Evolutionary conservation across 331 rosid species (phyloP), one percentile per base, ranked within the genome.

Genomic region (Phaseolus coccineus): DNA sequence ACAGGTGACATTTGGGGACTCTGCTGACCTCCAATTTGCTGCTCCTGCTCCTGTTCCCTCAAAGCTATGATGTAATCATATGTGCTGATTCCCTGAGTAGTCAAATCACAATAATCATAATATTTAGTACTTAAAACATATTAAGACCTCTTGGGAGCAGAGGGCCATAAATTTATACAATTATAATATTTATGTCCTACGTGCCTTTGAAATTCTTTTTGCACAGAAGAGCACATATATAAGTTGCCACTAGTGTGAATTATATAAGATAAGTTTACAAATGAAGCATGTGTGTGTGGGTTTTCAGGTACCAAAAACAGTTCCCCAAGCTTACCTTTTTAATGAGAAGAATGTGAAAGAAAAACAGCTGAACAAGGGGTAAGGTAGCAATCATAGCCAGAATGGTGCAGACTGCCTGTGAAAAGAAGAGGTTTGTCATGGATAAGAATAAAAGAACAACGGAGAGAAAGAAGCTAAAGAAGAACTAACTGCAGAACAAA

Each of bases 1-100:
- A 90, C 99, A 51, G 92, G 93, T 11, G 99, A 96, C 99, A 96
- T 93, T 85, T 91, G 99, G 27, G 97, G 94, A 87, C 99, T 96
- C 63, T 91, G 99, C 84, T 90, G 98, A 66, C 90, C 98, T 74
- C 94, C 97, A 69, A 85, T 79, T 83, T 88, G 96, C 84, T 83
- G 96, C 72, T 95, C 97, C 61, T 91, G 96, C 81, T 94, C 98
- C 87, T 88, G 99, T 86, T 96, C 99, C 89, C 99, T 91, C 86
- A 96, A 88, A 80, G 98, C 98, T 74, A 96, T 90, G 81, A 96
- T 96, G 86, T 96, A 96, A 85, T 96, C 99, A 78, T 96, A 96
- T 64, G 98, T 96, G 84, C 89, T 96, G 74, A 96, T 96, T 80
- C 99, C 99, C 99, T 96, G 81, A 52, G 81, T 70, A 62, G 83